Base-by-base conservation (phyloP, 1,284 basidiomycete genomes). In the Leccinum angustisporum region DNA sequence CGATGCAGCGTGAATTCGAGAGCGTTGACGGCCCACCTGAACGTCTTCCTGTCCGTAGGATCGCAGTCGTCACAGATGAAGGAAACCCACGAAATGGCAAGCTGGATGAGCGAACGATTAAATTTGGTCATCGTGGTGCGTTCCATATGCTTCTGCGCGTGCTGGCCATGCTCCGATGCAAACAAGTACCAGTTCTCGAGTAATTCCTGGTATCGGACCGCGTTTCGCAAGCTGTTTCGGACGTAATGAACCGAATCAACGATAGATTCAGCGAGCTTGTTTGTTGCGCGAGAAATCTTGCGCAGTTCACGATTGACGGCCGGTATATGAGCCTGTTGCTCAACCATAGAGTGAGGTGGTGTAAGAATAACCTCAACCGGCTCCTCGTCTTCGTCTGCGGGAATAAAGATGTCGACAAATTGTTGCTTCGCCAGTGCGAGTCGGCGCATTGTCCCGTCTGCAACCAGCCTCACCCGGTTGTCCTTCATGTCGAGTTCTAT, bases 31-130 rank as follows among this genome's bases (percentile, higher is more conserved):
- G 97, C 97, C 95, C 97, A 99, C 73, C 94, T 91, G 84, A 99
- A 99, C 0, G 96, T 99, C 76, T 92, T 94, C 63, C 95, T 87
- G 75, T 99, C 97, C 52, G 94, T 92, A 2, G 95, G 94, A 69
- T 98, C 93, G 77, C 97, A 99, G 70, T 97, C 94, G 73, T 98
- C 96, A 76, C 95, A 98, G 65, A 99, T 97, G 79, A 99, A 99
- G 30, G 94, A 90, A 30, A 99, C 94, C 97, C 97, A 99, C 21
- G 92, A 91, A 68, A 98, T 97, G 2, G 95, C 93, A 51, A 97
- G 84, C 64, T 88, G 88, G 76, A 96, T 91, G 40, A 98, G 81
- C 7, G 91, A 80, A 18, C 89, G 85, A 70, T 92, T 92, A 78
- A 97, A 96, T 63, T 90, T 88, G 62, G 84, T 79, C 66, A 91